Base-by-base conservation (phyloP, 768 basidiomycete species). In the Pisolithus albus region DNA sequence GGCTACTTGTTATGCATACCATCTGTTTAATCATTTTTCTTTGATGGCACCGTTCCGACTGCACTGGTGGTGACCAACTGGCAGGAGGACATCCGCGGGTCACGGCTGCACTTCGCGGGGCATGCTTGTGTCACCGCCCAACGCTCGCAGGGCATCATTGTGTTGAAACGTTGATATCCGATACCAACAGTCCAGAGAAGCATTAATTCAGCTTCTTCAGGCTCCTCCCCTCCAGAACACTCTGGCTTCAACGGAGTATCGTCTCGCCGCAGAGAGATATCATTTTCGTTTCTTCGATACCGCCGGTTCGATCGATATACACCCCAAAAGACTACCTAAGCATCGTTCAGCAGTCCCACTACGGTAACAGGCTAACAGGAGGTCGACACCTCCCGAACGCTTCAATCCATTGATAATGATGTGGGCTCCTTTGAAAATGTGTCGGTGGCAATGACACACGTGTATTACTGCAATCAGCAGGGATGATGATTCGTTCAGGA, bases 321-420 rank as follows among this genome's bases (percentile, higher is more conserved):
- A 65, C 55, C 42, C 59, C 54, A 11, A 40, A 55, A 15, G n/a
- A 38, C 2, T 46, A 52, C 32, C n/a, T n/a, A n/a, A n/a, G n/a
- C n/a, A n/a, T n/a, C n/a, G n/a, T n/a, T n/a, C n/a, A n/a, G n/a
- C n/a, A n/a, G n/a, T n/a, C n/a, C n/a, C 68, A 0, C 36, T 48
- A 13, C 63, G 61, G 50, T 69, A 68, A 56, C 66, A 67, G 48
- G 67, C 72, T 5, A 75, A 54, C 4, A 76, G 69, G 39, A 76
- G 61, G 56, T 64, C 68, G 28, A 75, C 57, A 2, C 73, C 73
- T 4, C 61, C 68, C 45, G 45, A 40, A n/a, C 15, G n/a, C 30
- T 55, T 52, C 2, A 75, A 53, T 5, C 52, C 59, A 6, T 56
- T 59, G 45, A 76, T 56, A 7, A 77, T 52, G 2, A 24, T 41